Conservation (phyloP, 768 basidiomycete genomes). For the Baorangia bicolor region DNA sequence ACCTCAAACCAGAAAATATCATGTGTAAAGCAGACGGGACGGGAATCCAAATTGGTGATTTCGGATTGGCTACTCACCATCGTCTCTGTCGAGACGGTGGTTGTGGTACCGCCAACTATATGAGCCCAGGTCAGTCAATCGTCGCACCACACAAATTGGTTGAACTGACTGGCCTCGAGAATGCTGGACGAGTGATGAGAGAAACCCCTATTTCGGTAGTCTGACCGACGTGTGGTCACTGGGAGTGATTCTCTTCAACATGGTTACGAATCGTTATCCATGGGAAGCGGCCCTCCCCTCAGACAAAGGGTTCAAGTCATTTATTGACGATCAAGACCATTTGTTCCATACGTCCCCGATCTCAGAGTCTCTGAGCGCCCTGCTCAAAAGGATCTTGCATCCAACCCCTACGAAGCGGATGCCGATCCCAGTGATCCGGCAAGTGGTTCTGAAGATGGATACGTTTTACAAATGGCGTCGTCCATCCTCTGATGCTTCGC, state of each 20-base stretch:
- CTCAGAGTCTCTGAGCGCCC: conserved; percentile 5
- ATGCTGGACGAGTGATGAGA: conserved; percentile 49
- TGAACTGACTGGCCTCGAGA: conserved; percentile 39
- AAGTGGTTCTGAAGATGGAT: conserved; percentile 13
- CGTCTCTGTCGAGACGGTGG: conserved; percentile 48
- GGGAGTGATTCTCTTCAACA: conserved; percentile 81
- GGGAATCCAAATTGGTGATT: conserved; percentile 67
- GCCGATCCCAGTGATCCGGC: conserved; percentile 20
- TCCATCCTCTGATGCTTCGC: background rate
- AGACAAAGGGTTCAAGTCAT: conserved; percentile 3
- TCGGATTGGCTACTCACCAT: conserved; percentile 61
- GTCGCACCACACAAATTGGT: background rate
- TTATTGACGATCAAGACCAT: background rate
- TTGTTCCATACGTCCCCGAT: conserved; percentile 5
- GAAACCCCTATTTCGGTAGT: conserved; percentile 18
- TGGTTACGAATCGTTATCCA: conserved; percentile 56
- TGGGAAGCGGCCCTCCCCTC: conserved; percentile 13
- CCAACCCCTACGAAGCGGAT: conserved; percentile 7
- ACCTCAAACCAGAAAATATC: conserved; percentile 86
- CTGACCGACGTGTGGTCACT: conserved; percentile 65
- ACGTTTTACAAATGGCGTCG: conserved; percentile 6
- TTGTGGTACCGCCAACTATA: conserved; percentile 61
- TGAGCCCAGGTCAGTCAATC: conserved; percentile 62
- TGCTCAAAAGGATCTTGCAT: conserved; percentile 19
- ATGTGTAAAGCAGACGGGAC: conserved; percentile 56